A percentile compares a stretch with the other conserved stretches of the same genome.
Conservation (phyloP, 495 filamentous ascomycete genomes). For the Aspergillus nanangensis region DNA sequence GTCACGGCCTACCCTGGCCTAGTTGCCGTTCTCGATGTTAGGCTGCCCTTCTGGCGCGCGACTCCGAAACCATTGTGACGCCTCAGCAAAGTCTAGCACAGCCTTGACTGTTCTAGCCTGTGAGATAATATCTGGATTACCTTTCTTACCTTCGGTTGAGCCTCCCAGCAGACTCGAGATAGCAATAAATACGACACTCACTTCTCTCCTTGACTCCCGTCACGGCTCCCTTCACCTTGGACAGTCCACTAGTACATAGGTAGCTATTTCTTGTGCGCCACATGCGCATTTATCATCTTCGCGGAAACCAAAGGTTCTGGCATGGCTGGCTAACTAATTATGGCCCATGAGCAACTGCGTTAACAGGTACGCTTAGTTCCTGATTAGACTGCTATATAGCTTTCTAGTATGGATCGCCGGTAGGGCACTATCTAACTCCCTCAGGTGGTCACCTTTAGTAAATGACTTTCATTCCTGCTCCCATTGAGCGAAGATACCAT, state of each 20-base stretch:
- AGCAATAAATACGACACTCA: slow-evolving; percentile 19
- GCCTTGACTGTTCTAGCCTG: slow-evolving; percentile 18
- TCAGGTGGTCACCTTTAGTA: slow-evolving; percentile 9
- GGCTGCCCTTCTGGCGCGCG: slow-evolving; percentile 24
- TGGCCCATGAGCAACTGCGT: slow-evolving; percentile 19
- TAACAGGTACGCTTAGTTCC: slow-evolving; percentile 13
- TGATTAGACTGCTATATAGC: slow-evolving; percentile 12
- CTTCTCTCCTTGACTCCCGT: slow-evolving; percentile 12
- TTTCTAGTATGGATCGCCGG: slow-evolving; percentile 12
- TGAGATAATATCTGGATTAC: slow-evolving; percentile 17
- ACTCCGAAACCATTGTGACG: slow-evolving; percentile 25
- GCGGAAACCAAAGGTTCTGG: slow-evolving; percentile 5
- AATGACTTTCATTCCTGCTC: slow-evolving; percentile 11
- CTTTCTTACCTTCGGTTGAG: slow-evolving; percentile 20
- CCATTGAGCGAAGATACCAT: slow-evolving; percentile 8
- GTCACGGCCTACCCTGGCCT: slow-evolving; percentile 25
- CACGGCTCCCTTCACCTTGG: slow-evolving; percentile 9
- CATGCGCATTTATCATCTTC: slow-evolving; percentile 17
- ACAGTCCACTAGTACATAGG: slow-evolving; percentile 16
- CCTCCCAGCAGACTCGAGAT: slow-evolving; percentile 23
- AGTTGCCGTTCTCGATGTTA: slow-evolving; percentile 17
- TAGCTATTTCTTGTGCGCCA: slow-evolving; percentile 17
- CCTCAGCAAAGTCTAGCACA: slow-evolving; percentile 26
- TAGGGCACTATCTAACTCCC: slow-evolving; percentile 11
- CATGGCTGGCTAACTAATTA: slow-evolving; percentile 12